Percentiles rank a stretch among this genome's conserved stretches.
These are phyloP conservation scores for Nannochloris sp. DNA, from an alignment of 139 green algal species.

Conservation along the genomic window DNA sequence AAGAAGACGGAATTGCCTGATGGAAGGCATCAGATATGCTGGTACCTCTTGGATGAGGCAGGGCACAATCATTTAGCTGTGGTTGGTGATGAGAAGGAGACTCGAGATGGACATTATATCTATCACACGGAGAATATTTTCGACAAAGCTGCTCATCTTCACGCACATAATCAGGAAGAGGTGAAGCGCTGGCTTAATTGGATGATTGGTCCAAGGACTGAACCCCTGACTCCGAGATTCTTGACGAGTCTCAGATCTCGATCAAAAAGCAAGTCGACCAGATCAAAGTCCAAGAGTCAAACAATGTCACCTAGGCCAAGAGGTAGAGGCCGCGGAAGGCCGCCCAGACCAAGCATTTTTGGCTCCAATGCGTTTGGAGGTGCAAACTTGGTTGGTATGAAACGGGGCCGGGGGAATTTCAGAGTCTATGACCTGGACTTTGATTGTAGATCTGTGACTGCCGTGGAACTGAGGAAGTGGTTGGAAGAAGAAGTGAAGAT, in stretches of 20 bases:
- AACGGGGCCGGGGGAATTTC: neutral
- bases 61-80: slow-evolving; percentile 29
- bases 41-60: slow-evolving; percentile 30
- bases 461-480: slow-evolving; percentile 14
- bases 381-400: neutral
- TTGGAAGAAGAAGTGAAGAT: slow-evolving; percentile 16
- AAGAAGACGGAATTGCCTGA: slow-evolving; percentile 18
- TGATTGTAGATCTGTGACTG: slow-evolving; percentile 13
- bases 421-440: slow-evolving; percentile 8
- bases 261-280: neutral
- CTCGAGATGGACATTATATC: slow-evolving; percentile 44
- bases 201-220: slow-evolving; percentile 1
- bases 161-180: slow-evolving; percentile 11
- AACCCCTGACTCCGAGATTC: neutral
- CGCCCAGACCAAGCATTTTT: neutral
- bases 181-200: slow-evolving; percentile 7
- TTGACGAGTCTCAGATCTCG: neutral
- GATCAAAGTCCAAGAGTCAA: neutral
- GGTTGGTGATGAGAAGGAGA: slow-evolving; percentile 38
- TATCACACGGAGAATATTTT: slow-evolving; percentile 29
- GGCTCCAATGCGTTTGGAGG: neutral
- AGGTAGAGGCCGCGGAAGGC: neutral
- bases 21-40: slow-evolving; percentile 25
- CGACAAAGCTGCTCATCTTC: slow-evolving; percentile 10
- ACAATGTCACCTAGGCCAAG: neutral